A percentile compares a stretch with the other conserved stretches of the same genome.
Evolutionary conservation across 2,329 filamentous ascomycete genomes (phyloP).

Genomic region (Calonectria naviculata): DNA sequence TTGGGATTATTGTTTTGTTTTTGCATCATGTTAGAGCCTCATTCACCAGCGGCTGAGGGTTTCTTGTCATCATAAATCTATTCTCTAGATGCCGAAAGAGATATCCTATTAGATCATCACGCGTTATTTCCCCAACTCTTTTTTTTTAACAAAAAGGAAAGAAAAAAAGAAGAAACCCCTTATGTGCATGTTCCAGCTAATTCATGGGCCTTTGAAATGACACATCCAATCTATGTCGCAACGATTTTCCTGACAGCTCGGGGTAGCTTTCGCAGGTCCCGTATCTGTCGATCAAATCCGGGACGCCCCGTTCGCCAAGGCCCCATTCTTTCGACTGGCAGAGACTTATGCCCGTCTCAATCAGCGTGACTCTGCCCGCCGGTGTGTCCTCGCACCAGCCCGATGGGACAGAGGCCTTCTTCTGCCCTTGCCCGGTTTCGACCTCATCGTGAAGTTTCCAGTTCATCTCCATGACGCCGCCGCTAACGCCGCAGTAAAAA

Average conservation of each 20-base stretch:
- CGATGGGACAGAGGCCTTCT: constrained; percentile 27
- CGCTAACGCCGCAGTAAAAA: constrained; percentile 62
- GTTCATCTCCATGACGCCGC: constrained; percentile 57
- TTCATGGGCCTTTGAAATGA: constrained; percentile 34
- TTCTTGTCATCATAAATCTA: constrained; percentile 13
- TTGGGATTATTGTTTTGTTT: neutral
- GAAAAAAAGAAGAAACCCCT: neutral
- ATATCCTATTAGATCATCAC: neutral
- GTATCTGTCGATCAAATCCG: constrained; percentile 36
- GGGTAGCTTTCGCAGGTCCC: constrained; percentile 11
- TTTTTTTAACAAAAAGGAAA: neutral
- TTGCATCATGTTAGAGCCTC: constrained; percentile 3
- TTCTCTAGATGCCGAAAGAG: constrained; percentile 11
- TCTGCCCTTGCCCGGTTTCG: neutral
- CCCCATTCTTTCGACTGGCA: constrained; percentile 35
- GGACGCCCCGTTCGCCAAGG: constrained; percentile 34
- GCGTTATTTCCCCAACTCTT: neutral
- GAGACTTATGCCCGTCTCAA: constrained; percentile 47
- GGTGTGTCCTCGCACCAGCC: constrained; percentile 40
- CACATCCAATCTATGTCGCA: constrained; percentile 34
- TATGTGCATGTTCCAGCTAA: neutral
- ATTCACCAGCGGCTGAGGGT: constrained; percentile 8
- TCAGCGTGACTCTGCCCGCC: constrained; percentile 36
- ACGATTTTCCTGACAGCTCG: constrained; percentile 14
- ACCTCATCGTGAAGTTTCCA: constrained; percentile 41